These are phyloP conservation scores for Elongisporangium undulatum DNA, from an alignment of 352 stramenopile species.

Conservation along the genomic window DNA sequence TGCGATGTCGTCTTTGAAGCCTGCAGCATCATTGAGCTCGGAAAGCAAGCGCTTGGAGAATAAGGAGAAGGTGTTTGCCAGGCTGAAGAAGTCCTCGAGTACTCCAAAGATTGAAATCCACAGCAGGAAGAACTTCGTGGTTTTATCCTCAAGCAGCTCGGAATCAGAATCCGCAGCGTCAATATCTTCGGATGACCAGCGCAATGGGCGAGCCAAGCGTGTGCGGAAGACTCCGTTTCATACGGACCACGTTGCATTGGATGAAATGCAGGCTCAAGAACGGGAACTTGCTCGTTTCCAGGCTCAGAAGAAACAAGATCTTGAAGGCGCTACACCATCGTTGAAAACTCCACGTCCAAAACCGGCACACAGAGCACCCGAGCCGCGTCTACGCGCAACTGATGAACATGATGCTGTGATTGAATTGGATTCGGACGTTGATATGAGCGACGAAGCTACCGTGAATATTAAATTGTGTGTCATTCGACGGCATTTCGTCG, in stretches of 20 bases:
- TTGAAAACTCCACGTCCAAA: neutral
- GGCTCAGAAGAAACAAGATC: conserved; percentile 16
- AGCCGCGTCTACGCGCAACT: neutral
- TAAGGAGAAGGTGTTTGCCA: neutral
- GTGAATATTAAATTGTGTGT: neutral
- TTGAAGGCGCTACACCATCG: neutral
- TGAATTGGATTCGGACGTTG: conserved; percentile 9
- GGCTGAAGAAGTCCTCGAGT: neutral
- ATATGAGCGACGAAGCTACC: conserved; percentile 3
- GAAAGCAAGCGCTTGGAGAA: neutral
- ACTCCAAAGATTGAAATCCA: neutral
- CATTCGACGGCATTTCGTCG: conserved; percentile 28
- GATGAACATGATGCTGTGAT: conserved; percentile 13
- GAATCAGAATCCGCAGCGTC: neutral
- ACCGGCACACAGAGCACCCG: conserved; percentile 1
- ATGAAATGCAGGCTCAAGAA: conserved; percentile 34
- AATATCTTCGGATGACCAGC: neutral
- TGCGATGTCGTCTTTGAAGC: neutral
- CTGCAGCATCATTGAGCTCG: neutral
- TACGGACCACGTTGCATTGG: conserved; percentile 17
- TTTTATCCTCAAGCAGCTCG: neutral
- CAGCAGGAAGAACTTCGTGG: neutral
- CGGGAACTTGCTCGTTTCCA: conserved; percentile 31
- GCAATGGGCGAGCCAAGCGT: neutral
- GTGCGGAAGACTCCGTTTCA: conserved; percentile 1